Base-by-base conservation (phyloP, 2,329 filamentous ascomycete species). In the Calonectria multiphialidica region DNA sequence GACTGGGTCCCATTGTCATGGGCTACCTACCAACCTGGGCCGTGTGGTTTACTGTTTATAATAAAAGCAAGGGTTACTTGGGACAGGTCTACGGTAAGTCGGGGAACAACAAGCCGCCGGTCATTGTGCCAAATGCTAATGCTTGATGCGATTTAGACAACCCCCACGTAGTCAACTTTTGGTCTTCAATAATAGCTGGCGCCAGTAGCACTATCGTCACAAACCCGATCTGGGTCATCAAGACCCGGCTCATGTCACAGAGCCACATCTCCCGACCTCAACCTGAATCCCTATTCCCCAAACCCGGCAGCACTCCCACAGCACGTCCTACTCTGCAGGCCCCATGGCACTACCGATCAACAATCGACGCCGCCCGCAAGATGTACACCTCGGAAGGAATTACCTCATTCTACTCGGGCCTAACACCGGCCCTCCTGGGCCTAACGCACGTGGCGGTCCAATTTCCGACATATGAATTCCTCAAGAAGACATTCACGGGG, bases 191-290 rank as follows among this genome's bases (percentile, higher is more conserved):
- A 72, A 90, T 95, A 69, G 97, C 96, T 28, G 97, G 97, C 66
- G 95, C 92, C 73, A 98, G 94, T 86, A 98, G 96, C 77, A 99
- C 97, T 5, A 89, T 98, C 74, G 94, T 93, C 74, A 99, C 97
- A 28, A 99, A 98, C 83, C 97, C 97, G 1, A 99, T 99, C 73
- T 99, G 97, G 97, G 97, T 99, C 44, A 98, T 99, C 86, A 99
- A 99, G 86, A 99, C 97, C 61, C 90, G 97, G 77, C 90, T 99
- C 78, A 98, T 98, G 97, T 98, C 97, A 44, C 97, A 98, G 86
- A 93, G 92, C 89, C 75, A 88, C 84, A 76, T 83, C 81, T 84
- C 74, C 81, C 83, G 75, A 35, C 67, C 65, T 47, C 64, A 67
- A 12, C 77, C 87, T 84, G 81, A 87, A 81, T 80, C 87, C 83